Base-by-base conservation (phyloP, 345 rosid genomes). In the Schrenkiella parvula region DNA sequence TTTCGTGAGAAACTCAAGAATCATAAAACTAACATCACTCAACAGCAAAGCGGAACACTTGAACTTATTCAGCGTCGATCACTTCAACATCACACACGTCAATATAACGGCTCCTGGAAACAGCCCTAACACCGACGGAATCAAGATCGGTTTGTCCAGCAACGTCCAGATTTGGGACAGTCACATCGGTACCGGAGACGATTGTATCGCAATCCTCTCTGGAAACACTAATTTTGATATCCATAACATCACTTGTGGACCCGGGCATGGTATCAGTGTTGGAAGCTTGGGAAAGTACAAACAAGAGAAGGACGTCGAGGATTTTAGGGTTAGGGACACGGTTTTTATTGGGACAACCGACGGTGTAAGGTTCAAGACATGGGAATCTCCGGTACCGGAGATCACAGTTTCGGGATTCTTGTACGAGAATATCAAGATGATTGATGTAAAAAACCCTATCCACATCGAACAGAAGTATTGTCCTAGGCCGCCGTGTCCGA, bases 121-220 rank as follows among this genome's bases (percentile, higher is more conserved):
- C 31, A 71, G 69, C 53, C 69, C 69, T 21, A 71, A 71, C 69
- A 72, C 70, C 6, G 77, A 72, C n/a, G 77, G 70, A 7, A 53
- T 72, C 39, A 72, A 72, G 55, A 52, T 72, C 2, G 70, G 38
- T 3, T 25, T 7, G 6, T 61, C 62, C 4, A 51, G 22, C 15
- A 35, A 51, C 38, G 11, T 71, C 1, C 28, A 28, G 17, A 61
- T 71, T 23, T 51, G 59, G 44, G 2, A 71, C 29, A 46, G 50
- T 22, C 64, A 43, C 44, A 70, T 70, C 21, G 66, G 66, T 19
- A 44, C 66, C 1, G 66, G 74, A 31, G 74, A 70, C 34, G 66
- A 70, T 5, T 70, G 74, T 14, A 58, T 70, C 4, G 74, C 74
- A 7, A 70, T 70, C 19, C 74, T 70, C 35, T 23, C 52, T 1